Conservation (phyloP, 163 green algal genomes). For the Prototheca wickerhamii region DNA sequence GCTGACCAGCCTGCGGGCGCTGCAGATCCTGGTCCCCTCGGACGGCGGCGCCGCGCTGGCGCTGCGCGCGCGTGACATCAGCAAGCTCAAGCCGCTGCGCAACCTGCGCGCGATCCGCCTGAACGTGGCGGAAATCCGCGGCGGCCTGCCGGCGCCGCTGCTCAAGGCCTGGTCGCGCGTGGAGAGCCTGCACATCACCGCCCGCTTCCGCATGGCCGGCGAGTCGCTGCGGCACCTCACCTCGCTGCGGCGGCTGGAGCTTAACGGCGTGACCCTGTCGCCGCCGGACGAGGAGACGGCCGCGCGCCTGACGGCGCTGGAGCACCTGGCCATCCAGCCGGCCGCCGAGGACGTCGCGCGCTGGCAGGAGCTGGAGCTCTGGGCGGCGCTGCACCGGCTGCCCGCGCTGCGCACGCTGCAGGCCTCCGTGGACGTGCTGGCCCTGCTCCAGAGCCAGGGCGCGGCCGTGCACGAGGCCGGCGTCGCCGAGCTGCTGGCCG, state of each 20-base stretch:
- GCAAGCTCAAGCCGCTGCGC: constrained; percentile 22
- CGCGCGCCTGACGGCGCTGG: constrained; percentile 6
- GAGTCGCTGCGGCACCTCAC: constrained; percentile 16
- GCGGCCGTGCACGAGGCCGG: not conserved
- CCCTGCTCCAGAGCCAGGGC: not conserved
- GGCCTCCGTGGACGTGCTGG: not conserved
- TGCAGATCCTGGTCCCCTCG: constrained; percentile 16
- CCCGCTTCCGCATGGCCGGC: constrained; percentile 14
- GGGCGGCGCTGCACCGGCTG: not conserved
- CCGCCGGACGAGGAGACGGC: not conserved
- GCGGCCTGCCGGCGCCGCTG: constrained; percentile 14
- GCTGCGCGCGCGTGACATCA: constrained; percentile 13
- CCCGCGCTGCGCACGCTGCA: not conserved
- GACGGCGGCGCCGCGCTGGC: constrained; percentile 6
- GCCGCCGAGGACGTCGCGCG: not conserved
- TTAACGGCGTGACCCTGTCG: constrained; percentile 11
- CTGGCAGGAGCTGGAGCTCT: not conserved
- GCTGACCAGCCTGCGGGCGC: constrained; percentile 17
- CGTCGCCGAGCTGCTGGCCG: not conserved
- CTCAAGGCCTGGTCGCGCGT: constrained; percentile 14
- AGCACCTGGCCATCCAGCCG: constrained; percentile 11
- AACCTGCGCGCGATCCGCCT: constrained; percentile 23
- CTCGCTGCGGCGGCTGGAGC: constrained; percentile 17
- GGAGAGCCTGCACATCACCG: constrained; percentile 15
- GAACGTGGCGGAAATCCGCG: constrained; percentile 16